A percentile compares a stretch with the other conserved stretches of the same genome.
Evolutionary conservation across 345 rosid genomes (phyloP).

Genomic region (Brassica nigra): DNA sequence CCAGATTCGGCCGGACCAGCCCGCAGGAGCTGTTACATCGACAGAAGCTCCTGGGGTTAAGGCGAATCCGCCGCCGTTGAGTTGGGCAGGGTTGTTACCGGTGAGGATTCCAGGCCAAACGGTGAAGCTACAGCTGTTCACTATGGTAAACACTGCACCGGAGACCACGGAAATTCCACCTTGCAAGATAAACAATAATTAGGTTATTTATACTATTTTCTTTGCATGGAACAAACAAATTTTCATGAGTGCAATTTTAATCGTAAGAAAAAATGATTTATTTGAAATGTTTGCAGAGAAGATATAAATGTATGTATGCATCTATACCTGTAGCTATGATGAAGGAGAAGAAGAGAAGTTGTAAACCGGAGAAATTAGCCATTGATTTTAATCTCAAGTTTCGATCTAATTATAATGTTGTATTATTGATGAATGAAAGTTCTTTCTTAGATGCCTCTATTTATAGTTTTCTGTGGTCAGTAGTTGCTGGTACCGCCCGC

Average conservation of each 20-base stretch:
- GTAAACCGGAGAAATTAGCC: constrained; percentile 8
- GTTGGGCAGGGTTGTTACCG: constrained; percentile 44
- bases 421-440: not conserved
- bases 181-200: constrained; percentile 7
- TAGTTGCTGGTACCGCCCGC: not conserved
- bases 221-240: not conserved
- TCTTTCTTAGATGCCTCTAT: constrained; percentile 1
- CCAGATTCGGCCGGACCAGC: constrained; percentile 91
- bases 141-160: constrained; percentile 15
- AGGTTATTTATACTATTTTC: not conserved
- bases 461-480: constrained; percentile 9
- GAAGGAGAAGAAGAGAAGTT: constrained; percentile 28
- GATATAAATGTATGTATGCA: not conserved
- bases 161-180: constrained; percentile 26
- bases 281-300: not conserved
- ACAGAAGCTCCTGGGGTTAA: constrained; percentile 50
- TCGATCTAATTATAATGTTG: not conserved
- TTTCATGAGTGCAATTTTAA: not conserved
- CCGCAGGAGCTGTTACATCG: constrained; percentile 53
- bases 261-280: not conserved
- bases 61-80: constrained; percentile 64
- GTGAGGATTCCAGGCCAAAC: constrained; percentile 84
- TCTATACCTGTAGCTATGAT: constrained; percentile 15
- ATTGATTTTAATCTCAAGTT: not conserved
- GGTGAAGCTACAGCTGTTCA: constrained; percentile 31